Conservation (phyloP, 768 basidiomycete species). For the Tulasnella sp. region DNA sequence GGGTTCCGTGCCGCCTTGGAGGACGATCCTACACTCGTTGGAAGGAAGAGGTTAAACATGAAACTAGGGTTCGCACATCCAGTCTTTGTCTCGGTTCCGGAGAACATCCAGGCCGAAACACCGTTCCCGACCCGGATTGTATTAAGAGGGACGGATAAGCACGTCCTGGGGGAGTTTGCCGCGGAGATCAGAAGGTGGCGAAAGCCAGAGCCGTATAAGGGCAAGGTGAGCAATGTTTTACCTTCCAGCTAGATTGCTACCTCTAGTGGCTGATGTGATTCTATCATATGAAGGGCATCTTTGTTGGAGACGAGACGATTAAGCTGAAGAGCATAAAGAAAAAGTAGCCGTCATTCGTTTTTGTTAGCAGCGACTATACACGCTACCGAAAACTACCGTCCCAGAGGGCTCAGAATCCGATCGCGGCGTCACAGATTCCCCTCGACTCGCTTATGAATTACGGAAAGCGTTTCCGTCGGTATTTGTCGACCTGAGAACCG, state of each 20-base stretch:
- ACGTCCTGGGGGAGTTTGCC: constrained; percentile 76
- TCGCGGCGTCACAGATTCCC: too few relatives aligned
- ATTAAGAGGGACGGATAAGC: constrained; percentile 78
- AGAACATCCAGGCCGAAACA: constrained; percentile 69
- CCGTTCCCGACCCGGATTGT: constrained; percentile 76
- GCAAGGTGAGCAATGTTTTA: constrained; percentile 64
- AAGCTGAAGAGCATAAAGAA: constrained; percentile 89
- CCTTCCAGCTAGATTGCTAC: not conserved
- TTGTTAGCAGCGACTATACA: too few relatives aligned
- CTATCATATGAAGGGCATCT: constrained; percentile 59
- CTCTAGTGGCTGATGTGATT: too few relatives aligned
- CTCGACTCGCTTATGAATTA: too few relatives aligned
- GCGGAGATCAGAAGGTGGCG: constrained; percentile 75
- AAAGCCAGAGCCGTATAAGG: constrained; percentile 94
- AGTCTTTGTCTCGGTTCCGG: constrained; percentile 72
- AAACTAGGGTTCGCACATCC: constrained; percentile 90
- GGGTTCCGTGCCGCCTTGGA: constrained; percentile 87
- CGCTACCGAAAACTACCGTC: too few relatives aligned
- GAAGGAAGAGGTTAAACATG: constrained; percentile 64
- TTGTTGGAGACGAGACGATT: constrained; percentile 87
- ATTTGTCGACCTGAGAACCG: too few relatives aligned
- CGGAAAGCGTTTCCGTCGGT: too few relatives aligned
- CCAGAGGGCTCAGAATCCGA: too few relatives aligned
- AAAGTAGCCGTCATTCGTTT: too few relatives aligned
- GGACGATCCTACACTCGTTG: constrained; percentile 52